These are phyloP conservation scores for Penicillium daleae DNA, from an alignment of 495 filamentous ascomycete genomes.

Conservation along the genomic window DNA sequence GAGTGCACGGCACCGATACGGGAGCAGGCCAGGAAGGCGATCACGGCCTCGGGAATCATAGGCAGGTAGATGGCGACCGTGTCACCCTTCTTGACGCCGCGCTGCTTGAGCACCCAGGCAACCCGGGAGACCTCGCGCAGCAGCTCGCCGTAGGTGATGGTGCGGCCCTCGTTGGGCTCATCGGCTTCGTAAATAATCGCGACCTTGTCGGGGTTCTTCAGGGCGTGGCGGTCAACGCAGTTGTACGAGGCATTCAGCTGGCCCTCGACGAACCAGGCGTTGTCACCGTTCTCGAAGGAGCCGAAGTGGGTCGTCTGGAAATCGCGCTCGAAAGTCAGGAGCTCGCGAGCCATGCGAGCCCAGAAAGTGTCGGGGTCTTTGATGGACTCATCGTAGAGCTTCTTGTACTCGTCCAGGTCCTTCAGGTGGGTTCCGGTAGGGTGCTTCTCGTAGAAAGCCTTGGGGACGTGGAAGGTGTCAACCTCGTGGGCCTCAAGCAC, in stretches of 20 bases:
- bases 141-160: slow-evolving; percentile 90
- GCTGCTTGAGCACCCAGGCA: slow-evolving; percentile 83
- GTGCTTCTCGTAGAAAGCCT: slow-evolving; percentile 70
- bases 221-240: slow-evolving; percentile 93
- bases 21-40: slow-evolving; percentile 87
- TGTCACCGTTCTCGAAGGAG: slow-evolving; percentile 78
- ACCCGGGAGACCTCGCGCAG: slow-evolving; percentile 88
- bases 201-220: slow-evolving; percentile 87
- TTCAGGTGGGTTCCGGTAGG: slow-evolving; percentile 69
- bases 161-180: slow-evolving; percentile 84
- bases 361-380: slow-evolving; percentile 90
- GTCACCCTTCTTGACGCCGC: slow-evolving; percentile 97
- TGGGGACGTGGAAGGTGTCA: slow-evolving; percentile 74
- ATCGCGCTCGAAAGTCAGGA: slow-evolving; percentile 87
- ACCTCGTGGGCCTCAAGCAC: slow-evolving; percentile 80
- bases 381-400: slow-evolving; percentile 95
- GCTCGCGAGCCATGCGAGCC: slow-evolving; percentile 80
- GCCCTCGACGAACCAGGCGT: slow-evolving; percentile 93
- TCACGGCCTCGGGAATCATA: slow-evolving; percentile 95
- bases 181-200: slow-evolving; percentile 99
- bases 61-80: slow-evolving; percentile 97
- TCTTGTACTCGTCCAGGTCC: slow-evolving; percentile 82
- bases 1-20: slow-evolving; percentile 97
- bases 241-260: slow-evolving; percentile 96
- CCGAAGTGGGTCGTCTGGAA: slow-evolving; percentile 90